Conservation (phyloP, 1,139 yeast species). For the Blastobotrys apis region DNA sequence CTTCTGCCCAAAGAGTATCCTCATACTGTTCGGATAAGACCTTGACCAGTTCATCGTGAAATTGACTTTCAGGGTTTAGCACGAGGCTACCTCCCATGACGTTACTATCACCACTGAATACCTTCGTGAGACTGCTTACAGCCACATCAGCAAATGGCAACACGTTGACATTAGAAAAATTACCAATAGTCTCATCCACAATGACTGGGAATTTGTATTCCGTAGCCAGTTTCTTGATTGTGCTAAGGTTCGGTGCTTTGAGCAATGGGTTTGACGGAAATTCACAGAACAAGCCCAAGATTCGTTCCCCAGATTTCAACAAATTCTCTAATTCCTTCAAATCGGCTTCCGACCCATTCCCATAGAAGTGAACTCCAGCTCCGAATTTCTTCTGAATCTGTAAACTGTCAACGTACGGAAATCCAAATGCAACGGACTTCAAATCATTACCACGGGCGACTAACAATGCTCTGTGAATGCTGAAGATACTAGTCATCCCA, state of each 20-base stretch:
- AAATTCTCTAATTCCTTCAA: slow-evolving; percentile 59
- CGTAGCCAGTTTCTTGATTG: slow-evolving; percentile 61
- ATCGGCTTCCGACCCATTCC: slow-evolving; percentile 47
- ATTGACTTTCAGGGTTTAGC: slow-evolving; percentile 60
- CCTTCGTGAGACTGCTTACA: slow-evolving; percentile 83
- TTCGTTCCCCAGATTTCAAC: slow-evolving; percentile 57
- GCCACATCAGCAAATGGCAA: slow-evolving; percentile 80
- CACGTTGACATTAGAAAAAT: slow-evolving; percentile 77
- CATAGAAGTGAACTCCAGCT: slow-evolving; percentile 72
- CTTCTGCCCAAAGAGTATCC: slow-evolving; percentile 88
- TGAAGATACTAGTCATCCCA: slow-evolving; percentile 90
- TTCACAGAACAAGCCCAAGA: slow-evolving; percentile 78
- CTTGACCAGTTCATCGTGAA: slow-evolving; percentile 50
- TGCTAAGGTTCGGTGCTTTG: slow-evolving; percentile 70
- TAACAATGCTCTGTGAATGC: slow-evolving; percentile 68
- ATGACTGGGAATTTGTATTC: slow-evolving; percentile 71
- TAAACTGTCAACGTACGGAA: slow-evolving; percentile 90
- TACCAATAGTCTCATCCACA: slow-evolving; percentile 92
- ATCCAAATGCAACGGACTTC: slow-evolving; percentile 88
- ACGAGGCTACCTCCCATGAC: slow-evolving; percentile 93
- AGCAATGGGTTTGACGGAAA: slow-evolving; percentile 91
- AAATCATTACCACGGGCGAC: slow-evolving; percentile 29
- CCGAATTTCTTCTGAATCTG: slow-evolving; percentile 86
- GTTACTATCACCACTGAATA: slow-evolving; percentile 90
- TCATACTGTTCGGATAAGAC: slow-evolving; percentile 55